These are phyloP conservation scores for Sclerotinia subarctica DNA, from an alignment of 2,329 filamentous ascomycete genomes.

Conservation along the genomic window DNA sequence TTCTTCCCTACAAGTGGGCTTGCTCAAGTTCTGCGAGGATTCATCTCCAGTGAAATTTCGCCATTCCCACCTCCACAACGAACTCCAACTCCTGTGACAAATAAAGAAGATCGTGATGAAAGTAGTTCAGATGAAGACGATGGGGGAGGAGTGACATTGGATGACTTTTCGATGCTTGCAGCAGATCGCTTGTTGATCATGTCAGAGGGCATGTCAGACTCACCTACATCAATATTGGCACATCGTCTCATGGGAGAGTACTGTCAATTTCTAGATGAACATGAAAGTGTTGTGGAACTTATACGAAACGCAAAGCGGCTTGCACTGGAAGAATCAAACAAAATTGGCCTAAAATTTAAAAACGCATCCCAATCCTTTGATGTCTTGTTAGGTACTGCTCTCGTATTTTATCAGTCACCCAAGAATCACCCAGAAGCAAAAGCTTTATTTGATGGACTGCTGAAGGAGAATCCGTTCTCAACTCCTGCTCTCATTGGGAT, in stretches of 20 bases:
- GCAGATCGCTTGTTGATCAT: conserved; percentile 82
- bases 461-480: conserved; percentile 70
- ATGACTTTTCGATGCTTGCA: conserved; percentile 59
- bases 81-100: conserved; percentile 41
- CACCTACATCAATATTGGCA: conserved; percentile 70
- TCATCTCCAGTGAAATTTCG: conserved; percentile 77
- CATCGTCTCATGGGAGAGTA: conserved; percentile 81
- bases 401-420: conserved; percentile 88
- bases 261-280: conserved; percentile 80
- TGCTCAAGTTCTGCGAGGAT: conserved; percentile 76
- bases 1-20: conserved; percentile 85
- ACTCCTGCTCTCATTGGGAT: conserved; percentile 84
- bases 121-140: conserved; percentile 57
- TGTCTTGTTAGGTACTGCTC: conserved; percentile 75
- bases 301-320: conserved; percentile 70
- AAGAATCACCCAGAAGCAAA: conserved; percentile 87
- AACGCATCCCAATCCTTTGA: conserved; percentile 73
- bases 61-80: conserved; percentile 66
- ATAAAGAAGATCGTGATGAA: conserved; percentile 45
- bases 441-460: conserved; percentile 75
- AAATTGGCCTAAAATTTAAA: conserved; percentile 65
- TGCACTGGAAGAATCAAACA: conserved; percentile 56
- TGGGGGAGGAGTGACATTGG: conserved; percentile 51
- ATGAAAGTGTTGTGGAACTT: conserved; percentile 75
- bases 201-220: conserved; percentile 64